A percentile compares a stretch with the other conserved stretches of the same genome.
phyloP scores from a whole-genome alignment of 2,329 filamentous ascomycete species.

The Pseudogymnoascus sp. region DNA sequence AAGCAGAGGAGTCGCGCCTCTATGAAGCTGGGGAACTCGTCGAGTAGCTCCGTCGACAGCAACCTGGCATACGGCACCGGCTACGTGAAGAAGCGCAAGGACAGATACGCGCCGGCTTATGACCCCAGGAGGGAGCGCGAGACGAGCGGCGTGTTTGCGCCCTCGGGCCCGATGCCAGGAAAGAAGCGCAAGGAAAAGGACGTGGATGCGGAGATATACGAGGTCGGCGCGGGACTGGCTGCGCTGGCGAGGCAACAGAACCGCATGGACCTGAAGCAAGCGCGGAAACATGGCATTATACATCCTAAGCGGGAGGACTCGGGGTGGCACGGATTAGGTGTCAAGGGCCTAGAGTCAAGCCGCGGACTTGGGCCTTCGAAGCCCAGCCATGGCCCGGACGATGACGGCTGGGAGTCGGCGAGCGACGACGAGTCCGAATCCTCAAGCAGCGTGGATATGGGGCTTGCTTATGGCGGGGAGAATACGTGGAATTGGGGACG shows the following conservation, averaged over 20 bases:
- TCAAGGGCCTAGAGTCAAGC: conserved; percentile 14
- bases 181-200: conserved; percentile 18
- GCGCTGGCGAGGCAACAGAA: conserved; percentile 35
- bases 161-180: neutral
- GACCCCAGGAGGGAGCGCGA: neutral
- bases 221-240: conserved; percentile 38
- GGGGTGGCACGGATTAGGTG: conserved; percentile 1
- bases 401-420: conserved; percentile 52
- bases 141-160: neutral
- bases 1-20: conserved; percentile 42
- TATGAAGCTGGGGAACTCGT: conserved; percentile 52
- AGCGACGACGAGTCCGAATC: conserved; percentile 43
- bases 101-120: neutral
- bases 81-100: conserved; percentile 24
- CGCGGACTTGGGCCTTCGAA: conserved; percentile 24
- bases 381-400: conserved; percentile 32
- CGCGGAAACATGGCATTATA: conserved; percentile 18
- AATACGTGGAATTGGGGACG: conserved; percentile 31
- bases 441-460: conserved; percentile 45
- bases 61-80: conserved; percentile 61
- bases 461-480: conserved; percentile 52
- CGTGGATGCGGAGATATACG: conserved; percentile 38
- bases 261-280: conserved; percentile 30
- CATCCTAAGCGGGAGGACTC: neutral
- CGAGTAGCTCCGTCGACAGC: conserved; percentile 57